Evolutionary conservation across 306 rosid genomes (phyloP), one percentile per base, ranked within the genome.

Genomic region (Luffa acutangula): DNA sequence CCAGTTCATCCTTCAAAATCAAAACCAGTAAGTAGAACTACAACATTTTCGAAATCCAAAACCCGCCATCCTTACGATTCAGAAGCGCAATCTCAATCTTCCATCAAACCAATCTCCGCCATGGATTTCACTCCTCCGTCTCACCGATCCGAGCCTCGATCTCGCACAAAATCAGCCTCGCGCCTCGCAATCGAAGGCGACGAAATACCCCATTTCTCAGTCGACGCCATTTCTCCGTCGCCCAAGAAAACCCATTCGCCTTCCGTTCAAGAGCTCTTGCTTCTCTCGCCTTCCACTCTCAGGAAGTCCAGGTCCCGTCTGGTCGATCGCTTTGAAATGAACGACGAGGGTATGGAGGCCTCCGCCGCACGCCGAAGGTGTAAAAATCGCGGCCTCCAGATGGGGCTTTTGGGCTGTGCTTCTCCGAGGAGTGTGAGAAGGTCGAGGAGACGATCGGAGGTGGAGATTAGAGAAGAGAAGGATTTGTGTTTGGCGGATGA

Each of bases 401-500:
- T 74, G 80, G 90, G 87, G 12, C 49, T 78, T 6, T 78, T 87
- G 80, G 88, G 87, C 21, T 88, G 88, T 80, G 83, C 89, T 15
- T 95, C 97, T 9, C 99, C 99, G 0, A 87, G 93, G 89, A 88
- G 80, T 52, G 36, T 85, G 21, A 56, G 97, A 25, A 89, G 93
- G 82, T 78, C 89, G 1, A 80, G 91, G 62, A 84, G 93, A 52
- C 81, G 95, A 20, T 75, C 86, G 18, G 97, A 95, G 78, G 33
- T 78, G 18, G 97, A 92, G 82, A 65, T 45, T 80, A 82, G 91
- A 65, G 93, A 92, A 77, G 98, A 92, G 5, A 92, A 82, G 74
- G 97, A 91, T 34, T 34, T 65, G 2, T 80, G 79, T 12, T 71
- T 87, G 73, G 83, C 45, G 41, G 97, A 95, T 43, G 96, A 91